Evolutionary conservation across 805 yeast genomes (phyloP).

Genomic region (Yarrowia sp.): DNA sequence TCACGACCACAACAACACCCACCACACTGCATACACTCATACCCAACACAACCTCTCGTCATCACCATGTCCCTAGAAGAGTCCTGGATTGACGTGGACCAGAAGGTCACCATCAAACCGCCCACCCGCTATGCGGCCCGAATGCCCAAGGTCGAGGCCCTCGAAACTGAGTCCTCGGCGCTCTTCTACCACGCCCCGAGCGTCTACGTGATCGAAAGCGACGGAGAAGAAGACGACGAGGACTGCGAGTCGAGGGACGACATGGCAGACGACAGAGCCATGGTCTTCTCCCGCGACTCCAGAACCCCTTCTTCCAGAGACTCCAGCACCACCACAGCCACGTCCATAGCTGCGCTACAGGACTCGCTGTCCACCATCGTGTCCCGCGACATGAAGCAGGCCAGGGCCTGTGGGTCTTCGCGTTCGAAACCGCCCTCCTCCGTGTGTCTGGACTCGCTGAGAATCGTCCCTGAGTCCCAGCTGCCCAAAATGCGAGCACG

Average conservation of each 20-base stretch:
- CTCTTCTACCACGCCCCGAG: conserved; percentile 23
- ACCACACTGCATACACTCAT: neutral
- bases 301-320: neutral
- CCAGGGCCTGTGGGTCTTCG: neutral
- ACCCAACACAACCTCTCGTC: neutral
- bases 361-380: conserved; percentile 12
- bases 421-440: conserved; percentile 6
- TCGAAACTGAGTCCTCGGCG: conserved; percentile 4
- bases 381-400: conserved; percentile 18
- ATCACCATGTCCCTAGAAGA: conserved; percentile 13
- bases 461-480: conserved; percentile 20
- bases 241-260: conserved; percentile 13
- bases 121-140: neutral
- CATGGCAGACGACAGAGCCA: neutral
- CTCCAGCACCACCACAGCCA: neutral
- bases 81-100: conserved; percentile 25
- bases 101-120: conserved; percentile 3
- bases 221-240: conserved; percentile 5
- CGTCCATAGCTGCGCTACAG: conserved; percentile 18
- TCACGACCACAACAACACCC: neutral
- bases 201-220: conserved; percentile 14
- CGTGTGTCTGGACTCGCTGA: conserved; percentile 6
- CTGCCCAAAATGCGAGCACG: conserved; percentile 19
- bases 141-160: conserved; percentile 6
- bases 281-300: neutral